These are phyloP conservation scores for Tripidium arundinaceum DNA, from an alignment of 202 grass and related monocot genomes.

Conservation along the genomic window DNA sequence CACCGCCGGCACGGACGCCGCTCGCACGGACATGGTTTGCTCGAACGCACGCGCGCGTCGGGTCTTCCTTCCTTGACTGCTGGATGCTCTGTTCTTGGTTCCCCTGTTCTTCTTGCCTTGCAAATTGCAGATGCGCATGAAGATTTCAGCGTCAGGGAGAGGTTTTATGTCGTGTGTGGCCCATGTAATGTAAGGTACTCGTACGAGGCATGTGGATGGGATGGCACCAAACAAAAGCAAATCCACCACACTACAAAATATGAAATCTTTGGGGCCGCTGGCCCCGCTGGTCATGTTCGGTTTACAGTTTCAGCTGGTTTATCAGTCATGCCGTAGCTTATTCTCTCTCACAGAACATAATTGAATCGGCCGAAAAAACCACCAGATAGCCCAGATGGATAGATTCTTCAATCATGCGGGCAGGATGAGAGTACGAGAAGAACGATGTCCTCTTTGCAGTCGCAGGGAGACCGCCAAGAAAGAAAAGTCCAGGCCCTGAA, in stretches of 20 bases:
- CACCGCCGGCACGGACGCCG: background rate
- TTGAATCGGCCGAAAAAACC: too few relatives aligned
- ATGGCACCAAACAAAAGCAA: background rate
- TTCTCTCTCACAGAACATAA: too few relatives aligned
- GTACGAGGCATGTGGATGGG: background rate
- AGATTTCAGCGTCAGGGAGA: background rate
- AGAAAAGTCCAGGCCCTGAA: background rate
- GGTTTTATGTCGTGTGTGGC: too few relatives aligned
- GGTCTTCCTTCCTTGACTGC: background rate
- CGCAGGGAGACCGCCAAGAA: background rate
- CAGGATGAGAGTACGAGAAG: background rate
- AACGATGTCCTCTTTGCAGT: slow-evolving; percentile 1
- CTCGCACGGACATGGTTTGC: slow-evolving; percentile 12
- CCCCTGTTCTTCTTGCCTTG: background rate
- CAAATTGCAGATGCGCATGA: background rate
- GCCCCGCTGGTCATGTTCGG: too few relatives aligned
- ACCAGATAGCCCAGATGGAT: too few relatives aligned
- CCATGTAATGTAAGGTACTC: too few relatives aligned
- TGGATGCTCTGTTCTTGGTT: background rate
- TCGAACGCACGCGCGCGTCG: too few relatives aligned
- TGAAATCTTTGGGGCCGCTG: too few relatives aligned
- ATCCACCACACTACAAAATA: too few relatives aligned
- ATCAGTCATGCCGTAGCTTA: too few relatives aligned
- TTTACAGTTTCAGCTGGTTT: too few relatives aligned
- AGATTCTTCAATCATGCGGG: slow-evolving; percentile 22